Base-by-base conservation (phyloP, 345 rosid genomes). In the Eucalyptus cloeziana region DNA sequence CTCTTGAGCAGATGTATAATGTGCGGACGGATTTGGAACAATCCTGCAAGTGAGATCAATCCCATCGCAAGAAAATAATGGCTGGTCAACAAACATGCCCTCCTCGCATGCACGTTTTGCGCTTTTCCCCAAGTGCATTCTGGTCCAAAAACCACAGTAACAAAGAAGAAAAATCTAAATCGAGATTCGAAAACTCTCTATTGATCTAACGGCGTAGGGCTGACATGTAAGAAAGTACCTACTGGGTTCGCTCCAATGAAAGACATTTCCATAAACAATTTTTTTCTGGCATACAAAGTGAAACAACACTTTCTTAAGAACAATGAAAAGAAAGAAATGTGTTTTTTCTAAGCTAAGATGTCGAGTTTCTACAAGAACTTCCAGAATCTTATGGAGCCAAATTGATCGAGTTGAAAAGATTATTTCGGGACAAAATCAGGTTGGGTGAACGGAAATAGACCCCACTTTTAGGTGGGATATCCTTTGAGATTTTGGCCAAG, bases 281-380 rank as follows among this genome's bases (percentile, higher is more conserved):
- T 21, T 51, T 52, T 52, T 21, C 58, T 5, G 1, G 21, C 25
- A 52, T 4, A 52, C 24, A 52, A 52, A 52, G 25, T 52, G 58
- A 52, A 52, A 21, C 58, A 13, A 64, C 0, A 5, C 14, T 30
- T n/a, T 64, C 9, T 13, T 13, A 7, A 30, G 10, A 19, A 52
- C 3, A 0, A n/a, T 0, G 3, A 10, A 64, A 64, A 64, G 21
- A 14, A 40, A 64, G 40, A 64, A n/a, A 64, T 14, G 10, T 8
- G 11, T 31, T 16, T n/a, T 2, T 31, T 64, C n/a, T n/a, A n/a
- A n/a, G 8, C 1, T 0, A 31, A 67, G 1, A n/a, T 64, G 64
- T 25, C 31, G 12, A 33, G 44, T 37, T 69, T 37, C 13, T 52
- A 4, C 8, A 10, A 56, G 4, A 33, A 60, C 7, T 60, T 60